These are phyloP conservation scores for Neopestalotiopsis rosae DNA, from an alignment of 2,329 filamentous ascomycete species.

Conservation along the genomic window DNA sequence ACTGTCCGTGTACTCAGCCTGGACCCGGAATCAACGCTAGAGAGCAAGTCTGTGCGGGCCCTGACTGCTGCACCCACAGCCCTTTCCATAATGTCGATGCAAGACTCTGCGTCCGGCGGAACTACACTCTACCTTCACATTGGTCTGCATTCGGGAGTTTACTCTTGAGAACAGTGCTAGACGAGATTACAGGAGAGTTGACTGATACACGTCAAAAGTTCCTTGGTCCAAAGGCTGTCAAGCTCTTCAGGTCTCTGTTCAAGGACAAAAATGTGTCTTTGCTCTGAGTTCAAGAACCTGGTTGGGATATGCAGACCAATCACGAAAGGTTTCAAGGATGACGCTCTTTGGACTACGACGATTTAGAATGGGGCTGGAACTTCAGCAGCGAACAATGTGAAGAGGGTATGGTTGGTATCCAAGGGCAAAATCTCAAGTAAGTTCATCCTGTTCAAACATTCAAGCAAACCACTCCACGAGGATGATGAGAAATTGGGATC, in stretches of 20 bases:
- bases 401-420: conserved; percentile 92
- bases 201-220: conserved; percentile 96
- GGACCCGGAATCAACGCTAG: conserved; percentile 86
- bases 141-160: conserved; percentile 92
- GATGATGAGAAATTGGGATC: conserved; percentile 71
- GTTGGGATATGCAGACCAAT: conserved; percentile 93
- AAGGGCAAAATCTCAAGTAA: conserved; percentile 86
- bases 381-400: conserved; percentile 95
- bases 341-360: conserved; percentile 87
- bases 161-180: conserved; percentile 91
- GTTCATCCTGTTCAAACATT: conserved; percentile 29
- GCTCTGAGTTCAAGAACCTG: conserved; percentile 93
- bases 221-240: conserved; percentile 87
- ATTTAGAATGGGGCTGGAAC: conserved; percentile 93
- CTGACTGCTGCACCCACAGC: conserved; percentile 89
- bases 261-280: conserved; percentile 83
- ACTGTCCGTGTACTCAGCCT: conserved; percentile 92
- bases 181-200: conserved; percentile 93
- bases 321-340: conserved; percentile 85
- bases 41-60: conserved; percentile 93
- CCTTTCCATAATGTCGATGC: conserved; percentile 92
- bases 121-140: conserved; percentile 94
- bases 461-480: conserved; percentile 38
- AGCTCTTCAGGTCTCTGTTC: conserved; percentile 87
- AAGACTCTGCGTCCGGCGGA: conserved; percentile 87